Conservation (phyloP, 139 green algal genomes). For the Chlamydomonas applanata region DNA sequence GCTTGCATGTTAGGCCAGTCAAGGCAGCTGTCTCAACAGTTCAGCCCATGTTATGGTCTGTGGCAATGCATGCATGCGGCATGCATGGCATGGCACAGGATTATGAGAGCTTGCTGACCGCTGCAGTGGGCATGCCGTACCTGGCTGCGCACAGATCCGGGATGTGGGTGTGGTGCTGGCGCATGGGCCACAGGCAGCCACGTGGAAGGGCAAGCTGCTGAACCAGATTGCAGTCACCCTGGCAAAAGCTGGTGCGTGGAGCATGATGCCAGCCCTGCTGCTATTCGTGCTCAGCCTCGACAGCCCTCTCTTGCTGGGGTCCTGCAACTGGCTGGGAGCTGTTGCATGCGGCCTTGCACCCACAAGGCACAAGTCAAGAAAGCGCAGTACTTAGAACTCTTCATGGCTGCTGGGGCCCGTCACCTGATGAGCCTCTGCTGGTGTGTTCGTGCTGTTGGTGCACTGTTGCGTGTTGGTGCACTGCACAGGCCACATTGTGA, state of each 20-base stretch:
- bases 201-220: constrained; percentile 53
- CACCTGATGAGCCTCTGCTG: too few relatives aligned
- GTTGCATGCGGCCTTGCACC: too few relatives aligned
- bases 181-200: constrained; percentile 57
- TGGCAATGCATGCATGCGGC: not conserved
- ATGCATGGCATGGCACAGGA: not conserved
- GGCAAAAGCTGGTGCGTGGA: constrained; percentile 38
- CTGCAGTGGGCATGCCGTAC: not conserved
- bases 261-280: too few relatives aligned
- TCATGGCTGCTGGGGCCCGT: too few relatives aligned
- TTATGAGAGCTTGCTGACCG: not conserved
- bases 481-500: constrained; percentile 62
- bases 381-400: too few relatives aligned
- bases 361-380: too few relatives aligned
- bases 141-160: constrained; percentile 19
- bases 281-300: too few relatives aligned
- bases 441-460: too few relatives aligned
- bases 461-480: not conserved
- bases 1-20: too few relatives aligned
- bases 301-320: too few relatives aligned
- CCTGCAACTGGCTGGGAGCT: too few relatives aligned
- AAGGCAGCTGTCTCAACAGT: too few relatives aligned
- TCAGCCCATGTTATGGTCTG: not conserved
- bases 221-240: constrained; percentile 46
- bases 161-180: constrained; percentile 64